A percentile compares a stretch with the other conserved stretches of the same genome.
phyloP scores from a whole-genome alignment of 2,329 filamentous ascomycete species.

The Phialophora expanda region DNA sequence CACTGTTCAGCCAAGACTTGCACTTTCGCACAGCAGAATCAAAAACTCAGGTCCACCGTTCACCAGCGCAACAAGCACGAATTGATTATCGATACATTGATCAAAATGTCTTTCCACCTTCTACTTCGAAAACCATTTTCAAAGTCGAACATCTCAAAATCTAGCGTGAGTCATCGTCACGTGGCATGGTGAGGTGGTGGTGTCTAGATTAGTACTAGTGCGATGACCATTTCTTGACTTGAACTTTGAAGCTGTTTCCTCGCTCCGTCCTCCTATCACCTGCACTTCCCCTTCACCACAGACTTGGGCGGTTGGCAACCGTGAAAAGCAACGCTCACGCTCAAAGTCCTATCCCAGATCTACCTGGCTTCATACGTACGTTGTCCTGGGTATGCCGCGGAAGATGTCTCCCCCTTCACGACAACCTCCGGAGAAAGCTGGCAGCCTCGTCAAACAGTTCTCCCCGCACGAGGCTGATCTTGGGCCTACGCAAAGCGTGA shows the following conservation, averaged over 20 bases:
- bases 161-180: neutral
- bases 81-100: neutral
- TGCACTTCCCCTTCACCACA: no score
- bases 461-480: constrained; percentile 19
- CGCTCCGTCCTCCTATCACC: no score
- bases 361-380: no score
- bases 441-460: neutral
- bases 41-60: constrained; percentile 2
- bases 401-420: no score
- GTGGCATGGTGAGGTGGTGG: neutral
- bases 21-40: neutral
- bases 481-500: neutral
- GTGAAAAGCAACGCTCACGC: no score
- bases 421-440: neutral
- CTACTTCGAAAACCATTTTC: neutral
- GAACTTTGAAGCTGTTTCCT: no score
- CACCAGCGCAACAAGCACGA: neutral
- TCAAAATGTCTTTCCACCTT: neutral
- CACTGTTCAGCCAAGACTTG: constrained; percentile 9
- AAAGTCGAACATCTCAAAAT: constrained; percentile 2
- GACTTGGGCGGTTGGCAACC: no score
- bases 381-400: no score
- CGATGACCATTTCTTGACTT: no score
- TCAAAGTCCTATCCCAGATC: no score
- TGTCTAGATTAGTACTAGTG: neutral